Base-by-base conservation (phyloP, 2,329 filamentous ascomycete genomes). In the Pseudopithomyces chartarum region DNA sequence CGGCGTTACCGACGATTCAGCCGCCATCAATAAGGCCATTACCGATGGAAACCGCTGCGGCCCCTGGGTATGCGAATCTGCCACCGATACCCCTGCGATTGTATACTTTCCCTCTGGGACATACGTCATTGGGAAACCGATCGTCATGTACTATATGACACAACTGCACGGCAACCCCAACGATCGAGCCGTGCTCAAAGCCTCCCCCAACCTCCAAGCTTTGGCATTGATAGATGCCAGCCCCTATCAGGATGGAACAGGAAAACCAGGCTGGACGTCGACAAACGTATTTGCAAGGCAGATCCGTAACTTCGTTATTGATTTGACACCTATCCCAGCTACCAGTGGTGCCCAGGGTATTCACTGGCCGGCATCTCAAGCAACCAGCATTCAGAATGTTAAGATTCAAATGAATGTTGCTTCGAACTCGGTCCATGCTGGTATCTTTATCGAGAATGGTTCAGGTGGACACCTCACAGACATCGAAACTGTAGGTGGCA, bases 231-330 rank as follows among this genome's bases (percentile, higher is more conserved):
- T 89, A 52, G 84, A 87, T 64, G 83, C 79, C 15, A 81, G 86
- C 82, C 86, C 71, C 13, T 76, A 76, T 69, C 79, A 46, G 52
- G 79, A 61, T 58, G 55, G 36, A 72, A 66, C 64, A 52, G 73
- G 69, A 7, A 61, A 69, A 55, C 67, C 76, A 50, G 79, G 79
- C 57, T 82, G 77, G 77, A 72, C 68, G 2, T 80, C 85, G 0
- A 85, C 85, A 40, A 87, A 85, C 63, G 81, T 89, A 10, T 90
- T 90, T 71, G 85, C 81, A 64, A 80, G 87, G 32, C 84, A 87
- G 60, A 82, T 90, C 56, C 81, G 87, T 10, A 90, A 91, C 66
- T 80, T 91, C 55, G 78, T 86, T 55, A 71, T 76, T n/a, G 88
- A 90, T 67, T 73, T 82, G 34, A 86, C 82, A 2, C 75, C 76